Percentiles rank a stretch among this genome's conserved stretches.
Evolutionary conservation across 768 basidiomycete species (phyloP).

Genomic region (Infundibulicybe gibba): DNA sequence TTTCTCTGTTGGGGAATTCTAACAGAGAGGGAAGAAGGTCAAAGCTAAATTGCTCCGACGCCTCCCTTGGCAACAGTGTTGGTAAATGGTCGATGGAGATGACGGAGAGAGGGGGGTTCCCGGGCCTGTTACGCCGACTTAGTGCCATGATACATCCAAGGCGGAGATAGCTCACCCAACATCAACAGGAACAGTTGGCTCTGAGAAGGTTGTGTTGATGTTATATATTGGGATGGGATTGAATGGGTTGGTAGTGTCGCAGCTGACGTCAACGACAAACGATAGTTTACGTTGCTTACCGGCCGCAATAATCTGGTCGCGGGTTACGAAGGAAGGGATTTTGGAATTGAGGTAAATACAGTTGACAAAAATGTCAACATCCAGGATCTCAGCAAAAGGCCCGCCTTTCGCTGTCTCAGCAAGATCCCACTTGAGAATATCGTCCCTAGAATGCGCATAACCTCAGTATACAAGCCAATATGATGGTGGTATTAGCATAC

Average conservation of each 20-base stretch:
- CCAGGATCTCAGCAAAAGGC: constrained; percentile 92
- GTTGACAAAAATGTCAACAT: constrained; percentile 97
- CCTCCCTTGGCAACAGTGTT: constrained; percentile 90
- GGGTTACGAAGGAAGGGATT: constrained; percentile 82
- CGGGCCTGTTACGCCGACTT: constrained; percentile 33
- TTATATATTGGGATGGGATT: constrained; percentile 96
- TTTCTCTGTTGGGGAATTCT: constrained; percentile 67
- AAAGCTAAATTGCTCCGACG: constrained; percentile 92
- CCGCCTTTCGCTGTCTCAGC: constrained; percentile 96
- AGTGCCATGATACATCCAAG: no score
- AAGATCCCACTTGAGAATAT: constrained; percentile 98
- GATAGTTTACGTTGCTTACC: constrained; percentile 65
- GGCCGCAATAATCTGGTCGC: constrained; percentile 66
- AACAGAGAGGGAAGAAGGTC: constrained; percentile 86
- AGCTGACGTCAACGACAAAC: constrained; percentile 95
- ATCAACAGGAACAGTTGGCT: constrained; percentile 86
- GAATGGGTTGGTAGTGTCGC: constrained; percentile 98
- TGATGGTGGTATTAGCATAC: constrained; percentile 44
- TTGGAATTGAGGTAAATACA: constrained; percentile 93
- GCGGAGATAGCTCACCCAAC: constrained; percentile 55
- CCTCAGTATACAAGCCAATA: constrained; percentile 4
- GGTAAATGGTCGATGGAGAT: constrained; percentile 98
- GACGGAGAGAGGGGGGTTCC: constrained; percentile 71
- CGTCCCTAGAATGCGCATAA: constrained; percentile 48
- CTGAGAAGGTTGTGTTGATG: constrained; percentile 90